Percentiles rank a stretch among this genome's conserved stretches.
phyloP scores from a whole-genome alignment of 768 basidiomycete species.

The Postia placenta region DNA sequence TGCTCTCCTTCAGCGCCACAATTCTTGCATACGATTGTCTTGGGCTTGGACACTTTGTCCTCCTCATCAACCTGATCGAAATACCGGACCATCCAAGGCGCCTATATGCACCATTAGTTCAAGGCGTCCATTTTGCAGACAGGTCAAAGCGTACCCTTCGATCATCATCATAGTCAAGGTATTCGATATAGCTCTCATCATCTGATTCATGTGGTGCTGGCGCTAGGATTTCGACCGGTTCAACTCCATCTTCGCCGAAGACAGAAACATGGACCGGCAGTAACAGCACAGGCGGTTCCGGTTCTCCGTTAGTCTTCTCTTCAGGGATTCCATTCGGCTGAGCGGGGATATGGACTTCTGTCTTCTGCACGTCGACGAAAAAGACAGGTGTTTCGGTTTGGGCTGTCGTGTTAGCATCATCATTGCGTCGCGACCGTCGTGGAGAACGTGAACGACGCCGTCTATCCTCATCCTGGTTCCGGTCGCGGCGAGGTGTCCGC shows the following conservation, averaged over 20 bases:
- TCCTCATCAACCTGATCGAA: slow-evolving; percentile 42
- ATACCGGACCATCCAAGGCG: slow-evolving; percentile 49
- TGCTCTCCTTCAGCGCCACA: slow-evolving; percentile 75
- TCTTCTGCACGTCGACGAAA: slow-evolving; percentile 43
- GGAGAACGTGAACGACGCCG: slow-evolving; percentile 4
- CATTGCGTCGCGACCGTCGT: neutral
- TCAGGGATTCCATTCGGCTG: slow-evolving; percentile 7
- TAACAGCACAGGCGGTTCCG: slow-evolving; percentile 30
- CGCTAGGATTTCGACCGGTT: slow-evolving; percentile 40
- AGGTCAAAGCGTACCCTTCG: slow-evolving; percentile 37
- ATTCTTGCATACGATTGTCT: slow-evolving; percentile 57
- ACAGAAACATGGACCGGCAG: slow-evolving; percentile 70
- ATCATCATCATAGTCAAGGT: slow-evolving; percentile 65
- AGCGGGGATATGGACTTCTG: slow-evolving; percentile 24
- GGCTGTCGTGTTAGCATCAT: neutral
- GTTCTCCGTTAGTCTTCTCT: slow-evolving; percentile 7
- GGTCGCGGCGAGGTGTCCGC: slow-evolving; percentile 6
- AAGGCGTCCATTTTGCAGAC: slow-evolving; percentile 2
- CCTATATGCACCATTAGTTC: slow-evolving; percentile 28
- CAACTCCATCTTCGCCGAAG: slow-evolving; percentile 14
- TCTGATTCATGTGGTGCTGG: slow-evolving; percentile 38
- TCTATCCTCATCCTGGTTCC: neutral
- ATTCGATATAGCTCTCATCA: slow-evolving; percentile 67
- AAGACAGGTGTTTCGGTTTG: slow-evolving; percentile 28
- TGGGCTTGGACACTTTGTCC: slow-evolving; percentile 35